Conservation (phyloP, 352 stramenopile genomes). For the Phytophthora megakarya region DNA sequence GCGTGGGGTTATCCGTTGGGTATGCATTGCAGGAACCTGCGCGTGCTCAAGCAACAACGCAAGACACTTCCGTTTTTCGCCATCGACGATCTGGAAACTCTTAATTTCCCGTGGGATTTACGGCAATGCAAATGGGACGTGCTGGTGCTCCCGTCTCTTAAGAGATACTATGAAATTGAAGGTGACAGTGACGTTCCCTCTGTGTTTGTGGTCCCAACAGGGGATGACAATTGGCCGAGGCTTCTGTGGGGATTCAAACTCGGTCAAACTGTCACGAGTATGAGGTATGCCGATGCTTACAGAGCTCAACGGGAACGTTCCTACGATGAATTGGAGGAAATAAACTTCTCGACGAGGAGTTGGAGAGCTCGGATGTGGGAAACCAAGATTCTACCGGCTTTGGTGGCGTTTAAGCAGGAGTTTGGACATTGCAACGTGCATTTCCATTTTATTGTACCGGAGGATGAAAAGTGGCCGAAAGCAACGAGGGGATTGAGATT, state of each 20-base stretch:
- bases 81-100: constrained; percentile 29
- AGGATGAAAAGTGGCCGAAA: constrained; percentile 22
- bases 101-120: constrained; percentile 53
- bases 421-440: constrained; percentile 37
- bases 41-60: constrained; percentile 14
- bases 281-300: constrained; percentile 29
- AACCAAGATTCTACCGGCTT: constrained; percentile 35
- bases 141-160: constrained; percentile 44
- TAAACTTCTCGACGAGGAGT: constrained; percentile 16
- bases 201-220: constrained; percentile 39
- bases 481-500: constrained; percentile 18
- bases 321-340: constrained; percentile 17
- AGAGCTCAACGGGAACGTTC: constrained; percentile 10
- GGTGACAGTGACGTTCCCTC: constrained; percentile 41
- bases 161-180: constrained; percentile 37
- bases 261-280: constrained; percentile 51
- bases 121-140: constrained; percentile 43
- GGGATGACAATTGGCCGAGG: constrained; percentile 33
- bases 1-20: constrained; percentile 48
- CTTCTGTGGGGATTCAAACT: constrained; percentile 44
- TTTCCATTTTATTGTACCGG: constrained; percentile 32
- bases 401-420: constrained; percentile 18
- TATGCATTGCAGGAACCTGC: constrained; percentile 30
- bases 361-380: constrained; percentile 24
- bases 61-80: constrained; percentile 32